Conservation (phyloP, 2,329 filamentous ascomycete species). For the Fusarium sp. region DNA sequence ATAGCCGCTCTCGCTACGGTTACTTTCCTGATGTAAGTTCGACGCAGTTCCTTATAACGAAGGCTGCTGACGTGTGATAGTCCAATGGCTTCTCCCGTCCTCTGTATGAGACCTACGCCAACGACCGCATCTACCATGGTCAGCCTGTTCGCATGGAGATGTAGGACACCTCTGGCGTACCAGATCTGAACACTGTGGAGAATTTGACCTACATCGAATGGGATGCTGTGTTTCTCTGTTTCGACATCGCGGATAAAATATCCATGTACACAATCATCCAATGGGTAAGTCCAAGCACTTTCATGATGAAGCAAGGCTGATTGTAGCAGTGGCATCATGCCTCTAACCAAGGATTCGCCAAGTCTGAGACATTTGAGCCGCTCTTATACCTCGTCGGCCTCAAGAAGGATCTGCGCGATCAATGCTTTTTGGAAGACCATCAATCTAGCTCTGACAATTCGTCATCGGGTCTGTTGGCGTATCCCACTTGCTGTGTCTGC, state of each 20-base stretch:
- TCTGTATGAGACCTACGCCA: constrained; percentile 54
- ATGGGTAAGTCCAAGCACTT: constrained; percentile 50
- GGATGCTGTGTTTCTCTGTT: constrained; percentile 57
- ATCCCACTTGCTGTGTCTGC: constrained; percentile 51
- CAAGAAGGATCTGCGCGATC: constrained; percentile 53
- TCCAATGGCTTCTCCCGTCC: constrained; percentile 52
- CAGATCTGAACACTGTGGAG: constrained; percentile 54
- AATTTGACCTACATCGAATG: constrained; percentile 54
- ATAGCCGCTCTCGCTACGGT: constrained; percentile 56
- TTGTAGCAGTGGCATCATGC: constrained; percentile 50
- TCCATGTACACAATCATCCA: constrained; percentile 53
- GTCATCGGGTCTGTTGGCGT: constrained; percentile 28
- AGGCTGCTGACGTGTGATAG: constrained; percentile 37
- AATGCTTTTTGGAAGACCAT: constrained; percentile 45
- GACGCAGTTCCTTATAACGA: accelerated
- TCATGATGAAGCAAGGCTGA: not conserved
- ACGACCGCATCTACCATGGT: constrained; percentile 44
- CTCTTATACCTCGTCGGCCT: constrained; percentile 53
- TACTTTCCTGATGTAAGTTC: constrained; percentile 55
- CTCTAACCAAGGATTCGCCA: constrained; percentile 47
- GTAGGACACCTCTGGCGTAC: constrained; percentile 58
- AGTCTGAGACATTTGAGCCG: constrained; percentile 35
- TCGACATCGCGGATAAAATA: constrained; percentile 54
- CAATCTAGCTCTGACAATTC: constrained; percentile 18
- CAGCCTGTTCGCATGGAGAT: constrained; percentile 52